Conservation (phyloP, 352 stramenopile genomes). For the Phytophthora tubulina region DNA sequence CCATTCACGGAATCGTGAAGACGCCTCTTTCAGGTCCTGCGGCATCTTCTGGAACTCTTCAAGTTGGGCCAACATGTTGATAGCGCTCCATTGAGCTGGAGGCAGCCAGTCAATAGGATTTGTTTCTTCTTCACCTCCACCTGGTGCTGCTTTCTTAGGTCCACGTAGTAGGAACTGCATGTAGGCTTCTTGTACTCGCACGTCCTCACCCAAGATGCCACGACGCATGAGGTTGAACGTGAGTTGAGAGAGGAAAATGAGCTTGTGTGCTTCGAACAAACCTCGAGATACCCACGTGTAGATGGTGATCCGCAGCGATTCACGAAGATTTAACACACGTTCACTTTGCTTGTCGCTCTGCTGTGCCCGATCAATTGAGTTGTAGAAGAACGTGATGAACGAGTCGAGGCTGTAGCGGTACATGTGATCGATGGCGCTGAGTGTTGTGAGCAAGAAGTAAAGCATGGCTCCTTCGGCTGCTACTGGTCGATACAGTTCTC, state of each 20-base stretch:
- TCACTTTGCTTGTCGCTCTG: conserved; percentile 90
- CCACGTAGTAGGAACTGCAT: conserved; percentile 97
- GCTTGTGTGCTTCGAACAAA: conserved; percentile 97
- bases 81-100: conserved; percentile 91
- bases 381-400: conserved; percentile 98
- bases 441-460: conserved; percentile 97
- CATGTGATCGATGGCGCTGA: conserved; percentile 97
- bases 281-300: conserved; percentile 97
- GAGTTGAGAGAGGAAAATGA: conserved; percentile 97
- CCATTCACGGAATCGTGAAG: conserved; percentile 97
- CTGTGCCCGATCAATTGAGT: conserved; percentile 93
- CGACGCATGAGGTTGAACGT: conserved; percentile 98
- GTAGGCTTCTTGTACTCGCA: conserved; percentile 94
- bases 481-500: conserved; percentile 95
- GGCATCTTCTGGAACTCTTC: conserved; percentile 98
- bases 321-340: conserved; percentile 93
- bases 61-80: conserved; percentile 91
- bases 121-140: conserved; percentile 58
- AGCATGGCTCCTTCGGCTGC: conserved; percentile 97
- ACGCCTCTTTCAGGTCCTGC: conserved; percentile 96
- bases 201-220: conserved; percentile 94
- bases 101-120: conserved; percentile 94
- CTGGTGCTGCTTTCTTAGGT: conserved; percentile 71
- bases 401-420: conserved; percentile 98
- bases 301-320: conserved; percentile 96